Percentiles rank a stretch among this genome's conserved stretches.
Evolutionary conservation across 2,329 filamentous ascomycete genomes (phyloP).

Genomic region (Fusarium humuli): DNA sequence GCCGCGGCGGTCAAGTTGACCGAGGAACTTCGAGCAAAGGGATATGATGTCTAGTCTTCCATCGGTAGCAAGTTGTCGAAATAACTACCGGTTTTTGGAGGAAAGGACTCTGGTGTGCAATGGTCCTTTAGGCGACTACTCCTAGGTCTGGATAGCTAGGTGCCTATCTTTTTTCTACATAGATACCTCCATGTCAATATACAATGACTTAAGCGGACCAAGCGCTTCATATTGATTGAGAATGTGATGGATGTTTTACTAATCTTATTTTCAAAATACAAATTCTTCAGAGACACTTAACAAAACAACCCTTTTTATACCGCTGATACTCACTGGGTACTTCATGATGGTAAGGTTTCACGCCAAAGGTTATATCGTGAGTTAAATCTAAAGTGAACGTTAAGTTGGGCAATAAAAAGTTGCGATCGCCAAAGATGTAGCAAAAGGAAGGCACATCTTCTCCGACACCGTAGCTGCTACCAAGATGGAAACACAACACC

Average conservation of each 20-base stretch:
- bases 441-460: not conserved
- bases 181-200: not conserved
- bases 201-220: not conserved
- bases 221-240: not conserved
- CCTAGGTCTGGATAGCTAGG: not conserved
- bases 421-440: rapidly evolving
- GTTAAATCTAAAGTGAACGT: rapidly evolving
- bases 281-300: not conserved
- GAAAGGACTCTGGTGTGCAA: not conserved
- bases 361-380: not conserved
- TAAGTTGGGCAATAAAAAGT: rapidly evolving
- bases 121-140: not conserved
- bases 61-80: not conserved
- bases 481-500: too few species aligned
- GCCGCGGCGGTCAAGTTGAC: not conserved
- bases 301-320: rapidly evolving
- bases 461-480: too few species aligned
- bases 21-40: not conserved
- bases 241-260: not conserved
- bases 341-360: not conserved
- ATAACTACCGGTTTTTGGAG: not conserved
- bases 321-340: not conserved
- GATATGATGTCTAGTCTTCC: not conserved
- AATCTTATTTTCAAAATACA: not conserved
- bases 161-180: not conserved